These are phyloP conservation scores for Wickerhamomyces strasburgensis DNA, from an alignment of 805 yeast species.

Conservation along the genomic window DNA sequence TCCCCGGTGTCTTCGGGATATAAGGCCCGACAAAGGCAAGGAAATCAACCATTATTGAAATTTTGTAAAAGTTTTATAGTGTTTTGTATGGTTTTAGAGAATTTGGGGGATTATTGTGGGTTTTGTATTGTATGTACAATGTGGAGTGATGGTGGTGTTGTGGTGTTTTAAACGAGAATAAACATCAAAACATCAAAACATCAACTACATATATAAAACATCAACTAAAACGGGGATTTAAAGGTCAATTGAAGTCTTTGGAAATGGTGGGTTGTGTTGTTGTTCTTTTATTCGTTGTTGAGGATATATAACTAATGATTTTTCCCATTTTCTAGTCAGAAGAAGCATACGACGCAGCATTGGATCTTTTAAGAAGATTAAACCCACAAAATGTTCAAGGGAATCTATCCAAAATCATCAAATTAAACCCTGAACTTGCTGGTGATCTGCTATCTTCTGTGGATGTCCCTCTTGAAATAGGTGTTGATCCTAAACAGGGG, in stretches of 20 bases:
- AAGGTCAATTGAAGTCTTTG: background rate
- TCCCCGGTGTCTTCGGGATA: constrained; percentile 44
- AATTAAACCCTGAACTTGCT: constrained; percentile 58
- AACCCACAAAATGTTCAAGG: constrained; percentile 56
- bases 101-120: background rate
- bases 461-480: constrained; percentile 70
- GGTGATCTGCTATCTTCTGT: constrained; percentile 84
- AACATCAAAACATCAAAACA: background rate
- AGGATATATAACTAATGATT: background rate
- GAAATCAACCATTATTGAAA: constrained; percentile 25
- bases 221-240: background rate
- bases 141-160: background rate
- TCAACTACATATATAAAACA: background rate
- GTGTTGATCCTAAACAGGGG: constrained; percentile 32
- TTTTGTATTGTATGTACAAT: background rate
- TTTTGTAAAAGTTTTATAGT: background rate
- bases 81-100: background rate
- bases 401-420: constrained; percentile 38
- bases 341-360: constrained; percentile 67
- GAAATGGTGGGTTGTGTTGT: background rate
- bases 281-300: background rate
- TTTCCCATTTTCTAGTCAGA: too few relatives aligned
- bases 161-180: too few relatives aligned
- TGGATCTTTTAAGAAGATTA: constrained; percentile 71
- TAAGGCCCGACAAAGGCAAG: constrained; percentile 31